Conservation (phyloP, 1,284 basidiomycete genomes). For the Moesziomyces globuligerus region DNA sequence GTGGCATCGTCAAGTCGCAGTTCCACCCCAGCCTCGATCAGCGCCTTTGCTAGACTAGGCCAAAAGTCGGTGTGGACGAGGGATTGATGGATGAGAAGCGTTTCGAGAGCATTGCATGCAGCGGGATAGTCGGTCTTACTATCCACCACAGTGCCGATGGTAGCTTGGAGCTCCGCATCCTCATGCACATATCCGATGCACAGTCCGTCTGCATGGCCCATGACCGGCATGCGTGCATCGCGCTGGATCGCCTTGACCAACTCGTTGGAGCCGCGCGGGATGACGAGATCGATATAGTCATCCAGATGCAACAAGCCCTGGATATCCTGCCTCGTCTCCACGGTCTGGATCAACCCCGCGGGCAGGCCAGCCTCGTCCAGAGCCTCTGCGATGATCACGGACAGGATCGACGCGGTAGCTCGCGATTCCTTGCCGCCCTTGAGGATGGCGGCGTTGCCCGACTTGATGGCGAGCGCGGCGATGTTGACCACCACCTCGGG, state of each 20-base stretch:
- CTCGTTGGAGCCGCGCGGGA: constrained; percentile 91
- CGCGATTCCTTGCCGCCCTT: constrained; percentile 64
- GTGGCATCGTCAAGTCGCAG: constrained; percentile 79
- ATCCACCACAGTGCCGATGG: constrained; percentile 83
- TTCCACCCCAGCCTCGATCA: constrained; percentile 77
- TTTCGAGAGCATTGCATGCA: constrained; percentile 94
- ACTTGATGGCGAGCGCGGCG: constrained; percentile 93
- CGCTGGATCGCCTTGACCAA: constrained; percentile 90
- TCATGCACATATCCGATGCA: constrained; percentile 91
- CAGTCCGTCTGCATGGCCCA: constrained; percentile 97
- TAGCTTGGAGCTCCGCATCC: constrained; percentile 80
- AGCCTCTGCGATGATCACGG: constrained; percentile 77
- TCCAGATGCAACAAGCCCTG: constrained; percentile 85
- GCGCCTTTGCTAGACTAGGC: constrained; percentile 79
- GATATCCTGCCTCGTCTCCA: constrained; percentile 92
- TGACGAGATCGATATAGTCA: constrained; percentile 93
- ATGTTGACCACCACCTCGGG: constrained; percentile 99
- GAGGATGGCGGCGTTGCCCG: constrained; percentile 73
- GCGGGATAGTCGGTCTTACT: constrained; percentile 97
- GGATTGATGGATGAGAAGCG: constrained; percentile 81
- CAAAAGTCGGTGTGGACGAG: constrained; percentile 71
- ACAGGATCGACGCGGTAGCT: constrained; percentile 49
- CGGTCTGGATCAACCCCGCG: constrained; percentile 84
- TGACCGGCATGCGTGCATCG: constrained; percentile 90
- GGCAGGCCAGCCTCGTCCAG: constrained; percentile 76